A percentile compares a stretch with the other conserved stretches of the same genome.
phyloP scores from a whole-genome alignment of 2,329 filamentous ascomycete genomes.

The Graphilbum ipis-grandicollis region DNA sequence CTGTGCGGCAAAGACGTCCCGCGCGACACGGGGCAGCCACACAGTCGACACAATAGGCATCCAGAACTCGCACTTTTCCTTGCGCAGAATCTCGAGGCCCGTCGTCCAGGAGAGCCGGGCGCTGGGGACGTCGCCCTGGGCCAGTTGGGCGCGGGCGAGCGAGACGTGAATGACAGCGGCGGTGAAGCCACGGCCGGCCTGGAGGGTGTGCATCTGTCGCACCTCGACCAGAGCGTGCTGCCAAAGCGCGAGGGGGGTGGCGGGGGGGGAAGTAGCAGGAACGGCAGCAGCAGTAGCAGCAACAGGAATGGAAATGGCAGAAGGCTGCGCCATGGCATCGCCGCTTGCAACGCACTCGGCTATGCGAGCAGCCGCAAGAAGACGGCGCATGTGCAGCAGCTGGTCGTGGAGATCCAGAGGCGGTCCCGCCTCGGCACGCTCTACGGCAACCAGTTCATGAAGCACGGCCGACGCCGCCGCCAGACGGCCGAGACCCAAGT shows the following conservation, averaged over 20 bases:
- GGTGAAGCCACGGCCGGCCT: background rate
- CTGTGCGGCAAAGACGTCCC: background rate
- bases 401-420: slow-evolving; percentile 1
- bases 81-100: background rate
- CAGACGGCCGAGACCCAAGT: background rate
- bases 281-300: too few species aligned
- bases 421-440: background rate
- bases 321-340: too few species aligned
- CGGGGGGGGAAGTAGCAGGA: background rate
- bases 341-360: background rate
- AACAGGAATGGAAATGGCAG: too few species aligned
- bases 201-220: slow-evolving; percentile 1
- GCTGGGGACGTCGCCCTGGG: background rate
- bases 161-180: slow-evolving; percentile 1
- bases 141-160: background rate
- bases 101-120: background rate
- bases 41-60: background rate
- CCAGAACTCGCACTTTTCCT: slow-evolving; percentile 3
- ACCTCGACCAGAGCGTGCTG: background rate
- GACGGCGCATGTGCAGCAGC: slow-evolving; percentile 2
- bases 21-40: background rate
- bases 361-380: slow-evolving; percentile 1
- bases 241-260: background rate
- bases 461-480: background rate
- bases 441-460: background rate